Evolutionary conservation across 2,329 filamentous ascomycete species (phyloP).

Genomic region (Magnaporthiopsis poae): DNA sequence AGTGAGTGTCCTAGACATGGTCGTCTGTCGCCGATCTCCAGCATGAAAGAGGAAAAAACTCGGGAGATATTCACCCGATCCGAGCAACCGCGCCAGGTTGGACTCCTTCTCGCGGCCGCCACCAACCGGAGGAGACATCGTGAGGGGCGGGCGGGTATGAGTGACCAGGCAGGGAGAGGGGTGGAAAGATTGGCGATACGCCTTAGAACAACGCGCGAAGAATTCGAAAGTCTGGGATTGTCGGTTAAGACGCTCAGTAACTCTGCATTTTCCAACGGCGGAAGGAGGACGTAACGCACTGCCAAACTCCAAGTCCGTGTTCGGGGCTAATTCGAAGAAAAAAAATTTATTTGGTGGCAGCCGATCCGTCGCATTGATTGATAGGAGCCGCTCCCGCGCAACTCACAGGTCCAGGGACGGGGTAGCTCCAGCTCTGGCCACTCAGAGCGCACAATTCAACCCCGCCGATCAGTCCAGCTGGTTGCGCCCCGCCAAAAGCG

Average conservation of each 20-base stretch:
- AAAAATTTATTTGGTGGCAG: neutral
- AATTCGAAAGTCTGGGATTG: neutral
- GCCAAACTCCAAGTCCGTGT: neutral
- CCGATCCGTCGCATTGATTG: neutral
- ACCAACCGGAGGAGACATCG: slow-evolving; percentile 51
- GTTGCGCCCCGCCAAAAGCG: neutral
- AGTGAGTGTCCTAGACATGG: neutral
- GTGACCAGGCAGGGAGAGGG: neutral
- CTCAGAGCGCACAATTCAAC: neutral
- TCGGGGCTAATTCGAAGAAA: neutral
- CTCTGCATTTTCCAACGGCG: neutral
- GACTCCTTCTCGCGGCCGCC: slow-evolving; percentile 65
- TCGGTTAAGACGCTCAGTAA: neutral
- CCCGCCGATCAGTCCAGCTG: too few relatives aligned
- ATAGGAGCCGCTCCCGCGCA: too few relatives aligned
- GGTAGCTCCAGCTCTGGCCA: neutral
- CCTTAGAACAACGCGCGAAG: neutral
- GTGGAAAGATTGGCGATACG: neutral
- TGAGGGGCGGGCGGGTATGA: slow-evolving; percentile 13
- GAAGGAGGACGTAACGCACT: neutral
- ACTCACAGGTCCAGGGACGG: neutral
- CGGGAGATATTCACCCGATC: slow-evolving; percentile 59
- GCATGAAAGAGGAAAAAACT: slow-evolving; percentile 1
- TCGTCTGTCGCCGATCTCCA: slow-evolving; percentile 11
- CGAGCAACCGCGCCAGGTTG: slow-evolving; percentile 74